Evolutionary conservation across 768 basidiomycete genomes (phyloP).

Genomic region (Amylocystis lapponica): DNA sequence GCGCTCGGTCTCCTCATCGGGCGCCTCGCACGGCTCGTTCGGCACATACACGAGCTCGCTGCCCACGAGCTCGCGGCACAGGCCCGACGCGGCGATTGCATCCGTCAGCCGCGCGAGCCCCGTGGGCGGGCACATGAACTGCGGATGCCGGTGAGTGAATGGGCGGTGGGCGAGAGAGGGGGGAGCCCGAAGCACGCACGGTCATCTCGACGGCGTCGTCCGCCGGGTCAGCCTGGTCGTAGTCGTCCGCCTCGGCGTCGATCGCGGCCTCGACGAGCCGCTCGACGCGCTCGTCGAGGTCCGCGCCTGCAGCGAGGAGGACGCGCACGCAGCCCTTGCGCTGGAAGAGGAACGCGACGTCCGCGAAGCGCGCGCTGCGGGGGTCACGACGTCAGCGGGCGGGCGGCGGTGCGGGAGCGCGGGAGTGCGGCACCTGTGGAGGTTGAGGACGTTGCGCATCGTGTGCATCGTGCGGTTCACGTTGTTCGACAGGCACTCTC

Average conservation of each 20-base stretch:
- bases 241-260: slow-evolving; percentile 39
- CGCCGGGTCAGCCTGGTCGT: slow-evolving; percentile 30
- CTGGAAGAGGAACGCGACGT: slow-evolving; percentile 62
- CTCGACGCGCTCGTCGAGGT: slow-evolving; percentile 26
- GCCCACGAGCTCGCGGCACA: slow-evolving; percentile 34
- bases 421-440: slow-evolving; percentile 38
- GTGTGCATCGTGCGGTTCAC: slow-evolving; percentile 54
- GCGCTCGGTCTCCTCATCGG: slow-evolving; percentile 32
- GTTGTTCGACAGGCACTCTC: slow-evolving; percentile 62
- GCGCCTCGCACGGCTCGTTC: slow-evolving; percentile 31
- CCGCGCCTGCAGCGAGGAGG: slow-evolving; percentile 28
- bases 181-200: slow-evolving; percentile 14
- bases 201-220: slow-evolving; percentile 13
- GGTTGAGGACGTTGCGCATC: slow-evolving; percentile 45
- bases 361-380: slow-evolving; percentile 52
- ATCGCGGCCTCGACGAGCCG: slow-evolving; percentile 36
- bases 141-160: neutral
- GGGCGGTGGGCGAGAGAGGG: neutral
- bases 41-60: slow-evolving; percentile 56
- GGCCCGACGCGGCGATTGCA: slow-evolving; percentile 25
- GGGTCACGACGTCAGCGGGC: neutral
- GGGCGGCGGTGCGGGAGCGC: neutral
- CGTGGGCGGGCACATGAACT: slow-evolving; percentile 44
- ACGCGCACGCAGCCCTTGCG: slow-evolving; percentile 49
- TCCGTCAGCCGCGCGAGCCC: slow-evolving; percentile 34